Percentiles rank a stretch among this genome's conserved stretches.
phyloP scores from a whole-genome alignment of 2,329 filamentous ascomycete species.

The Trichophyton benhamiae region DNA sequence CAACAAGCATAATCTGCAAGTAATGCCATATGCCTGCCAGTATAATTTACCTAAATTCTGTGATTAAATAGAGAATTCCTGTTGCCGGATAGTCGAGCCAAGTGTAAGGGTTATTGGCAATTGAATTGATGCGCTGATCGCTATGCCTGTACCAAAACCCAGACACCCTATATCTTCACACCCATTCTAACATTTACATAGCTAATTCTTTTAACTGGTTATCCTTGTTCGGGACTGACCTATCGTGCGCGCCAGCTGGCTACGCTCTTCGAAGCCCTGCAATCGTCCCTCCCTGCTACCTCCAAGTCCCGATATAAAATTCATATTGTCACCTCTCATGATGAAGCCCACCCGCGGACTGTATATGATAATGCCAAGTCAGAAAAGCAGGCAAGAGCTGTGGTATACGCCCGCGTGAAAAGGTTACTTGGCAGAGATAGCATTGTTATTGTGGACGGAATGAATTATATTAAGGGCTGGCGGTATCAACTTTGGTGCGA shows the following conservation, averaged over 20 bases:
- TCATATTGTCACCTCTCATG: conserved; percentile 30
- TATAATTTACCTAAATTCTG: too few species aligned
- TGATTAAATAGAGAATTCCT: too few species aligned
- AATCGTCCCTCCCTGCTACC: conserved; percentile 31
- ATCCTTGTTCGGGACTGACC: conserved; percentile 52
- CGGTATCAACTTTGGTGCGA: conserved; percentile 57
- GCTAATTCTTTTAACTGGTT: conserved; percentile 52
- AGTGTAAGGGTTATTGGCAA: too few species aligned
- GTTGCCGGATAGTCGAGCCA: too few species aligned
- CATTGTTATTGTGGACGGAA: conserved; percentile 51
- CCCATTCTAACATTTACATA: conserved; percentile 19
- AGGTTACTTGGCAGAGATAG: conserved; percentile 44
- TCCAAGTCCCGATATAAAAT: conserved; percentile 35
- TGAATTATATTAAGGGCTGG: conserved; percentile 59
- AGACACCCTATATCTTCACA: not conserved
- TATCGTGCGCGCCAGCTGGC: conserved; percentile 48
- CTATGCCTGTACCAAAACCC: not conserved
- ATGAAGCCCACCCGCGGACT: conserved; percentile 33
- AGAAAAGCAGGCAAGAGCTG: conserved; percentile 53
- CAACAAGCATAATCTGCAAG: too few species aligned
- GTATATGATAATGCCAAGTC: conserved; percentile 46
- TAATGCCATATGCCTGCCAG: too few species aligned
- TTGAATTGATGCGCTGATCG: not conserved
- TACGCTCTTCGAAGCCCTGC: conserved; percentile 35
- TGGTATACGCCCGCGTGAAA: conserved; percentile 50